A percentile compares a stretch with the other conserved stretches of the same genome.
Evolutionary conservation across 345 rosid species (phyloP).

Genomic region (Eucalyptus camaldulensis): DNA sequence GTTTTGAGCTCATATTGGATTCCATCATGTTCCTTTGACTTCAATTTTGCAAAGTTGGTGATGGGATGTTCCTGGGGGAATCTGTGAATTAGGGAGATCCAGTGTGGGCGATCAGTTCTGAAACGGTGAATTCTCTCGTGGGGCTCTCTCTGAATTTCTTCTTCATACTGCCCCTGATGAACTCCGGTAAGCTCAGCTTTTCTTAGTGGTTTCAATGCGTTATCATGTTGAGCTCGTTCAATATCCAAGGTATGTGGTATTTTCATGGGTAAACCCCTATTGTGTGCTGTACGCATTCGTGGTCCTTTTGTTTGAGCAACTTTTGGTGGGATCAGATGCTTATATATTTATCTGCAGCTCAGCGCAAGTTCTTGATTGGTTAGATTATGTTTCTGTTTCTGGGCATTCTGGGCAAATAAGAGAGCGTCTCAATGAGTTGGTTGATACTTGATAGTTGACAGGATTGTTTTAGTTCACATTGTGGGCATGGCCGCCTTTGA

Average conservation of each 20-base stretch:
- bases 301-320: neutral
- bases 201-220: neutral
- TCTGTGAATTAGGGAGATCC: constrained; percentile 66
- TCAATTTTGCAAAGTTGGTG: neutral
- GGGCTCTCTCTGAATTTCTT: constrained; percentile 90
- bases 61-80: neutral
- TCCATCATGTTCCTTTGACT: neutral
- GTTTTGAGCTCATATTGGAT: neutral
- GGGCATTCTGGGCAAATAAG: neutral
- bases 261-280: neutral
- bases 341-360: neutral
- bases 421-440: neutral
- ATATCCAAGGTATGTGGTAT: neutral
- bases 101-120: constrained; percentile 77
- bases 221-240: neutral
- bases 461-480: neutral
- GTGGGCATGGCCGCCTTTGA: neutral
- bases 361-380: neutral
- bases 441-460: neutral
- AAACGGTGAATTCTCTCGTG: constrained; percentile 56
- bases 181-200: constrained; percentile 35
- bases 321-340: neutral
- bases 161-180: constrained; percentile 72
- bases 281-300: neutral
- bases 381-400: neutral